Evolutionary conservation across 768 basidiomycete species (phyloP), one percentile per base, ranked within the genome.

Genomic region (Aureoboletus auriporus): DNA sequence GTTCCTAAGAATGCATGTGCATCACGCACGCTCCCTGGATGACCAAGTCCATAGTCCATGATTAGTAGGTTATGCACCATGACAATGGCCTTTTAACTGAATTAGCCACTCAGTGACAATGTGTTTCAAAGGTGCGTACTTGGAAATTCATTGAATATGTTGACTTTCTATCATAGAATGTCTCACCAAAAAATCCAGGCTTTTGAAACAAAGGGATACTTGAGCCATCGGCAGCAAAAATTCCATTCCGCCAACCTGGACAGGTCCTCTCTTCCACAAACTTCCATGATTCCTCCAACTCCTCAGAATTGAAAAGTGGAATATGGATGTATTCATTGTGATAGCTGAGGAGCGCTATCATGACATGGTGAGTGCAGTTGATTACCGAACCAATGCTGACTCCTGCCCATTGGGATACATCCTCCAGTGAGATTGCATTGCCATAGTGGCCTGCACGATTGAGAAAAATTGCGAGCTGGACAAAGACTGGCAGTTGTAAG

Each of bases 391-490:
- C 45, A 3, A 46, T 8, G 12, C 44, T 39, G 3, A 53, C 16
- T 10, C 43, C 49, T 17, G 49, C 52, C 49, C 55, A 56, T n/a
- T 51, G 43, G 1, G 27, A 20, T 2, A 54, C 10, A n/a, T 54
- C 44, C 14, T 41, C 33, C 0, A 20, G 20, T 6, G 47, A 9
- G 4, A 30, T 11, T 4, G 42, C 44, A 53, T 69, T 71, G 9
- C 68, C 63, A 50, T 59, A 52, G 31, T 68, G 67, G 0, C 68
- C 61, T 27, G 53, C 52, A 5, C 42, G 29, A 16, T 8, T 57
- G 56, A 17, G 39, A n/a, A 52, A 72, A 72, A 11, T 67, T 58
- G 14, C 59, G 48, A n/a, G 49, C 43, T 69, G 69, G 8, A 54
- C 47, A 11, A 61, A 50, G 16, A 69, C 47, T 0, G 61, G 65